These are phyloP conservation scores for Hypsizygus ulmarius DNA, from an alignment of 1,284 basidiomycete species.

Conservation along the genomic window DNA sequence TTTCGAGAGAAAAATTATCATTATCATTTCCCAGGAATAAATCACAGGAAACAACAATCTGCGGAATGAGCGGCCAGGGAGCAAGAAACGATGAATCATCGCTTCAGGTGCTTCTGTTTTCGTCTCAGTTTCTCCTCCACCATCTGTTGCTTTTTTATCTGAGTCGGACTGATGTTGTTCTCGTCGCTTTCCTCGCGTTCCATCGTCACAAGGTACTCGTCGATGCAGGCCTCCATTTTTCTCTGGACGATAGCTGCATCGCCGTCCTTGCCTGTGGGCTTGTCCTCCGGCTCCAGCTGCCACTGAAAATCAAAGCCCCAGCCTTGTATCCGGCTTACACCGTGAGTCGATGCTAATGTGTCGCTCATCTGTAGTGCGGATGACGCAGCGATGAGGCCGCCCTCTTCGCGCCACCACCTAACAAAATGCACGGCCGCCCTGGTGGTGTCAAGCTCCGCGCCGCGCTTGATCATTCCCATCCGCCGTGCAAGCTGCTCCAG, in stretches of 20 bases:
- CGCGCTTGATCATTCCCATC: constrained; percentile 78
- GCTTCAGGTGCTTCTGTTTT: constrained; percentile 28
- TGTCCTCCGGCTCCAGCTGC: constrained; percentile 38
- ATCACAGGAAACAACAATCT: too few species aligned
- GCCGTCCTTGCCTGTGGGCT: constrained; percentile 12
- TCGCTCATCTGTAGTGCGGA: constrained; percentile 33
- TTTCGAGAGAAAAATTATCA: too few species aligned
- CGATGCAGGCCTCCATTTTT: constrained; percentile 71
- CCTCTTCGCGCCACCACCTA: constrained; percentile 81
- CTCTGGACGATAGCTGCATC: constrained; percentile 41
- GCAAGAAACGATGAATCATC: constrained; percentile 9
- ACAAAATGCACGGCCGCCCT: constrained; percentile 81
- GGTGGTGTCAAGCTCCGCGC: constrained; percentile 67
- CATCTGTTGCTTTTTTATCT: constrained; percentile 61
- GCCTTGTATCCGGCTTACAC: constrained; percentile 35
- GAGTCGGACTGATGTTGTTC: constrained; percentile 62
- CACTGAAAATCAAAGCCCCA: constrained; percentile 87
- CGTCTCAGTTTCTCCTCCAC: constrained; percentile 47
- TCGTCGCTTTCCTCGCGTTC: constrained; percentile 52
- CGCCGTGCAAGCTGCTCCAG: constrained; percentile 68
- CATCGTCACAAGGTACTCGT: constrained; percentile 43
- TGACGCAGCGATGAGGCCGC: constrained; percentile 50
- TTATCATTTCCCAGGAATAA: too few species aligned
- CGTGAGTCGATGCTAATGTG: constrained; percentile 13
- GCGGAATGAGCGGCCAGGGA: neutral